phyloP scores from a whole-genome alignment of 2,329 filamentous ascomycete species.

The Cladobotryum protrusum region DNA sequence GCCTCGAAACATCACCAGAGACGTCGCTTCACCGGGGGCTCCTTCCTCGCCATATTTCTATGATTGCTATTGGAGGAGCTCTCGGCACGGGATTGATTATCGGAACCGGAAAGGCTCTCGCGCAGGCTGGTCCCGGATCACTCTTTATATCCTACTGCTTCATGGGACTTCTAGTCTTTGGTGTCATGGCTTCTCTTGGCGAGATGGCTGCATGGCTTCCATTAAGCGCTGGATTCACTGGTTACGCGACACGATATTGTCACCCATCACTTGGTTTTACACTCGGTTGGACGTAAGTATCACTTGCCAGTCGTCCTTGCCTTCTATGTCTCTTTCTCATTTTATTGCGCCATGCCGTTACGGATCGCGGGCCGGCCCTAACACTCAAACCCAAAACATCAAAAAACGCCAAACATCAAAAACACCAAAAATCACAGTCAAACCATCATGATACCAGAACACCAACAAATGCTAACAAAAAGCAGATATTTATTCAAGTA shows the following conservation, averaged over 20 bases:
- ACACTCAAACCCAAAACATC: background rate
- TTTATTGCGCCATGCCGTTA: too few species aligned
- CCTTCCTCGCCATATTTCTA: constrained; percentile 50
- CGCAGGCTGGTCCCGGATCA: constrained; percentile 53
- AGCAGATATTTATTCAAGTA: constrained; percentile 64
- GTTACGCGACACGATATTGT: constrained; percentile 72
- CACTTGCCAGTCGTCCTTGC: too few species aligned
- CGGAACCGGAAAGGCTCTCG: constrained; percentile 53
- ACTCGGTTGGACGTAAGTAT: constrained; percentile 61
- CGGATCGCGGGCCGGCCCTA: too few species aligned
- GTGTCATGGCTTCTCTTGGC: constrained; percentile 75
- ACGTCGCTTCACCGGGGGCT: constrained; percentile 47
- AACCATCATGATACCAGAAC: background rate
- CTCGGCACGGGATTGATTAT: constrained; percentile 71
- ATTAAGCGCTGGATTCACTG: constrained; percentile 71
- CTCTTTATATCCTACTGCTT: constrained; percentile 66
- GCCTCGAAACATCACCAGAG: constrained; percentile 43
- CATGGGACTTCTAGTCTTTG: constrained; percentile 66
- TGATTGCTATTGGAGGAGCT: constrained; percentile 67
- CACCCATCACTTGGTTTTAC: constrained; percentile 77
- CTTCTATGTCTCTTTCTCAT: too few species aligned
- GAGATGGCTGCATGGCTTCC: constrained; percentile 84
- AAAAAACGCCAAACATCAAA: too few species aligned
- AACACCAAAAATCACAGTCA: too few species aligned
- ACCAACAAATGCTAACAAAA: background rate